Conservation (phyloP, 73 alveolate genomes). For the Symbiodinium pilosum region DNA sequence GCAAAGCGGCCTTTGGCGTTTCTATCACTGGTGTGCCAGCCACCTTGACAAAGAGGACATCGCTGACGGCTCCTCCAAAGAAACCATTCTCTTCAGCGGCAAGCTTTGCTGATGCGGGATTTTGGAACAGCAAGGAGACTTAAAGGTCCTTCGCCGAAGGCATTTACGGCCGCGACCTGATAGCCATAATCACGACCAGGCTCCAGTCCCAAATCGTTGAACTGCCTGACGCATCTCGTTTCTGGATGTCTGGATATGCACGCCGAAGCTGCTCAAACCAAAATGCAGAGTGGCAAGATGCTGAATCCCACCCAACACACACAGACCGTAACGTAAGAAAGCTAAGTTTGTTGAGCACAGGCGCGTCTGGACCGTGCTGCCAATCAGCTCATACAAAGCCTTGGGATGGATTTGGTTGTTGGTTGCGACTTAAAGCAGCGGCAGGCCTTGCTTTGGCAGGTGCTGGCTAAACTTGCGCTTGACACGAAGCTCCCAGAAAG, state of each 20-base stretch:
- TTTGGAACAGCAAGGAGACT: neutral
- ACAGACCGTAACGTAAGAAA: neutral
- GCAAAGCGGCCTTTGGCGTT: slow-evolving; percentile 20
- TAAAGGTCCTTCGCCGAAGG: slow-evolving; percentile 58
- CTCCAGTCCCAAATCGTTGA: slow-evolving; percentile 25
- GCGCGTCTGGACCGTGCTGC: slow-evolving; percentile 10
- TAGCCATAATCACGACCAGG: slow-evolving; percentile 77
- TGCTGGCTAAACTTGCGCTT: no score
- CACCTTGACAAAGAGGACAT: slow-evolving; percentile 48
- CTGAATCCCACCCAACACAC: no score
- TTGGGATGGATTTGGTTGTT: neutral
- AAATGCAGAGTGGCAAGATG: no score
- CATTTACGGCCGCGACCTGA: slow-evolving; percentile 77
- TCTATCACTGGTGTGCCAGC: slow-evolving; percentile 20
- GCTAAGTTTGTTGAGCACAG: neutral
- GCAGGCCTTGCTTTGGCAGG: no score
- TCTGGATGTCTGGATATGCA: neutral
- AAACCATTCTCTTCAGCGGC: neutral
- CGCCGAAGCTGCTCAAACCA: no score
- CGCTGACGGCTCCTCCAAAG: slow-evolving; percentile 55
- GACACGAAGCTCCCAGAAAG: no score
- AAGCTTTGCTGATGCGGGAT: neutral
- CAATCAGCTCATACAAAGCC: slow-evolving; percentile 35
- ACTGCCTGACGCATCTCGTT: no score
- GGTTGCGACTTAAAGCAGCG: no score